Evolutionary conservation across 2,329 filamentous ascomycete genomes (phyloP), one percentile per base, ranked within the genome.

Genomic region (Fusarium oligoseptatum): DNA sequence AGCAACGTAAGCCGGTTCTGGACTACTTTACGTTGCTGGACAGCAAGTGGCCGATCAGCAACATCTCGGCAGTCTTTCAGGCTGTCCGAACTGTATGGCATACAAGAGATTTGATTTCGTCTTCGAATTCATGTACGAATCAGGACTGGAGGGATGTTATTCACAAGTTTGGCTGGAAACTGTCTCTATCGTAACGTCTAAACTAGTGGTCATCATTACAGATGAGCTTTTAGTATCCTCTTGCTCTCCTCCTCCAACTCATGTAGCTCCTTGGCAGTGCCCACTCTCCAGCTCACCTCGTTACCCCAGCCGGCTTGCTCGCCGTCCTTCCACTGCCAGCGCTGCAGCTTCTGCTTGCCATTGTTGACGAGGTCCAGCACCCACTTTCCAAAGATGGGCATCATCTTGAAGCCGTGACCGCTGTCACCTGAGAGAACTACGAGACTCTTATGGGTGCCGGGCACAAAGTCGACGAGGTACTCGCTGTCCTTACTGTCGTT

Each of bases 81-180:
- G 76, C 76, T 1, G 68, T 78, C 2, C 68, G 70, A 20, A 60
- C 76, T 6, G 76, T 78, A 10, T 78, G 76, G 76, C 67, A 78
- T 22, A 68, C 74, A 6, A 60, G 76, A 7, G 76, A 78, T 11
- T 60, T 78, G 7, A 60, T 68, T 0, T 36, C 20, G 6, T 66
- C 67, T 4, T 64, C 67, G 29, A 20, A 29, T 20, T 29, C 66
- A 20, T 41, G 37, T 3, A 66, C 67, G 8, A 65, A 71, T 17
- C 74, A 78, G 24, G 76, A 78, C 37, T 78, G 76, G 76, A 75
- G 71, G 20, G 71, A 75, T 17, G 61, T 78, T 12, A 73, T 78
- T 27, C 71, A 77, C 60, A 78, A 75, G 12, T 78, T 78, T 66
- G 76, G 76, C 9, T 78, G 76, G 76, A 78, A 78, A 24, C 45